These are phyloP conservation scores for Taphrina populina DNA, from an alignment of 1,139 yeast genomes.

Conservation along the genomic window DNA sequence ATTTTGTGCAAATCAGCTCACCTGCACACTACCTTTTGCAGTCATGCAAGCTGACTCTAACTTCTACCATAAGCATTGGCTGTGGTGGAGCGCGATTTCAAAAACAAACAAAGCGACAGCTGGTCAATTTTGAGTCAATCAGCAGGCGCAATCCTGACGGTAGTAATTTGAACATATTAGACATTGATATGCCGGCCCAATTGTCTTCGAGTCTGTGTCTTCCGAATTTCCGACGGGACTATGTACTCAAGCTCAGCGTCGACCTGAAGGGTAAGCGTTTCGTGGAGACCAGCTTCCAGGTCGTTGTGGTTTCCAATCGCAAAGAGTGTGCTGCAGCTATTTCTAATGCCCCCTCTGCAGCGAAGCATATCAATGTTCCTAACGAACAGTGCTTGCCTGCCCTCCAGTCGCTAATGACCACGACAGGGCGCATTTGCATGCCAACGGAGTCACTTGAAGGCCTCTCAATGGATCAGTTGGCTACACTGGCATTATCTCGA, in stretches of 20 bases:
- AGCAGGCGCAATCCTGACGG: background rate
- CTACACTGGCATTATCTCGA: background rate
- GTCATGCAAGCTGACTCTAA: background rate
- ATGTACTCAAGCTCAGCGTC: too few relatives aligned
- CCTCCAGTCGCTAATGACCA: too few relatives aligned
- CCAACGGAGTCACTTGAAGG: background rate
- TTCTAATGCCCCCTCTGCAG: too few relatives aligned
- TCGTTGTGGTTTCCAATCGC: too few relatives aligned
- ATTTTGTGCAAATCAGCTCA: conserved; percentile 2
- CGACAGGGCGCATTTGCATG: too few relatives aligned
- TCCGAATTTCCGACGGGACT: too few relatives aligned
- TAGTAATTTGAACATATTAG: background rate
- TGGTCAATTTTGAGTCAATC: background rate
- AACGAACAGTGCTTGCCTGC: too few relatives aligned
- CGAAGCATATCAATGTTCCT: too few relatives aligned
- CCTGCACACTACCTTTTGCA: background rate
- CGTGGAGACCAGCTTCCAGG: too few relatives aligned
- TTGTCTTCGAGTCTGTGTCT: too few relatives aligned
- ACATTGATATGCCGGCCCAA: background rate
- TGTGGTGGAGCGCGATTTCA: background rate
- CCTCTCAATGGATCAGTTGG: conserved; percentile 2
- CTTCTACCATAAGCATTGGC: background rate
- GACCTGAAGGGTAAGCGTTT: too few relatives aligned
- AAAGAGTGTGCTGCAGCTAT: too few relatives aligned
- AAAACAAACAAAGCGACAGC: conserved; percentile 3